These are phyloP conservation scores for Fusarium acutatum DNA, from an alignment of 2,329 filamentous ascomycete species.

Conservation along the genomic window DNA sequence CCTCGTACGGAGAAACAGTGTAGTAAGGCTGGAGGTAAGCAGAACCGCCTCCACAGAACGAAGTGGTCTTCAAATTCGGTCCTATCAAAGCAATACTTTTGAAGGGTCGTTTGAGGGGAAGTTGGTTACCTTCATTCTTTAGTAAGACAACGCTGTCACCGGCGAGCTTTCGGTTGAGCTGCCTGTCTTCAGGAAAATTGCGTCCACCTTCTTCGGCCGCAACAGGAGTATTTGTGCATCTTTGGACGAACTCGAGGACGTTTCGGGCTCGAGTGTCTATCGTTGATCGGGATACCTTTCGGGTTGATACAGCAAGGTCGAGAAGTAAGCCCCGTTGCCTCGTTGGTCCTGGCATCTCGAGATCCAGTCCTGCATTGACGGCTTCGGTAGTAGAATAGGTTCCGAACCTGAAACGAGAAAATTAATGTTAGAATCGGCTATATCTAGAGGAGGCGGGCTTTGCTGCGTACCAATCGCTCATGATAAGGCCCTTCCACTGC, in stretches of 20 bases:
- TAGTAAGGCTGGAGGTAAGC: not conserved
- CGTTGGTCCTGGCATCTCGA: not conserved
- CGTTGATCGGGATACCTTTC: not conserved
- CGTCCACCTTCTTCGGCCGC: not conserved
- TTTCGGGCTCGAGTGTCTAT: not conserved
- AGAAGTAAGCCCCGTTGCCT: not conserved
- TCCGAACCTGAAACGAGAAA: not conserved
- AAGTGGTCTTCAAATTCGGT: not conserved
- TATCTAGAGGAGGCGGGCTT: accelerated
- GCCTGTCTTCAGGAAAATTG: not conserved
- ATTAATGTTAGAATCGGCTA: not conserved
- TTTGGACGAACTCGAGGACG: not conserved
- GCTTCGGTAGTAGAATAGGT: not conserved
- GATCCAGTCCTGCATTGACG: not conserved
- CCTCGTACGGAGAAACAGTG: not conserved
- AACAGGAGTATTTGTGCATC: not conserved
- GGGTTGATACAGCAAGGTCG: not conserved
- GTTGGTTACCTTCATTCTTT: not conserved
- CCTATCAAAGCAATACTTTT: not conserved
- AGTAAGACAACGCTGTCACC: not conserved
- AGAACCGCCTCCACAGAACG: not conserved
- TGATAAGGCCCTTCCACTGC: not conserved
- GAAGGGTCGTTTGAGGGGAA: not conserved
- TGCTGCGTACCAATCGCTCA: not conserved
- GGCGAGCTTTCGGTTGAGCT: not conserved